Evolutionary conservation across 108 stramenopile species (phyloP), one percentile per base, ranked within the genome.

Genomic region (Pseudonitzschia pungens): DNA sequence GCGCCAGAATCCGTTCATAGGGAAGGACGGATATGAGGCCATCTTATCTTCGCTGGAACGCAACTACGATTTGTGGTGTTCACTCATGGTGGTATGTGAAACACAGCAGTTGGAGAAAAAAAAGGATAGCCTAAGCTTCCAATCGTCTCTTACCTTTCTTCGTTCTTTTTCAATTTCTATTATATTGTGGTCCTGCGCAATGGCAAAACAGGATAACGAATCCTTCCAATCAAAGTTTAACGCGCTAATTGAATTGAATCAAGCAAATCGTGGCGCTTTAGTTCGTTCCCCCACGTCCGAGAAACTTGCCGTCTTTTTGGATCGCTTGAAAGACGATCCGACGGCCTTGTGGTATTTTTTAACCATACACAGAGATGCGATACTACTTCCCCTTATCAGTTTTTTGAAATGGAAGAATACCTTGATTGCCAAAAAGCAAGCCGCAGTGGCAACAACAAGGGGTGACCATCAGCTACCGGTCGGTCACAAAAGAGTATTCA

Each of bases 211-310:
- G 76, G 79, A 80, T 43, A 50, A 70, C 53, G 70, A 74, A 15
- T 60, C 69, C 24, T 74, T 70, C 56, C 79, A 80, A 68, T 67
- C 65, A 24, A 71, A 70, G 63, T 80, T 80, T 51, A 74, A 75
- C 48, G 68, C 73, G 9, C 48, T 80, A 31, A 80, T 80, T 72
- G 79, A 70, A 75, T 43, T 80, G 36, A 80, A 80, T 62, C 74
- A 75, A 71, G 73, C 73, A 44, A 75, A 75, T 68, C 74, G 79
- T 27, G 79, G 79, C 3, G 74, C 75, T 48, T 44, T 80, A 14
- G 21, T 80, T 9, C 69, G 79, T 43, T 65, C 48, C 20, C 77
- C 72, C 3, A 69, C 77, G 7, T 20, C 27, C 20, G 72, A 67
- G 14, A 78, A 78, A 69, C 57, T 78, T 28, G 64, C 56, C 26